Conservation (phyloP, 2,329 filamentous ascomycete species). For the Trichoderma gracile region DNA sequence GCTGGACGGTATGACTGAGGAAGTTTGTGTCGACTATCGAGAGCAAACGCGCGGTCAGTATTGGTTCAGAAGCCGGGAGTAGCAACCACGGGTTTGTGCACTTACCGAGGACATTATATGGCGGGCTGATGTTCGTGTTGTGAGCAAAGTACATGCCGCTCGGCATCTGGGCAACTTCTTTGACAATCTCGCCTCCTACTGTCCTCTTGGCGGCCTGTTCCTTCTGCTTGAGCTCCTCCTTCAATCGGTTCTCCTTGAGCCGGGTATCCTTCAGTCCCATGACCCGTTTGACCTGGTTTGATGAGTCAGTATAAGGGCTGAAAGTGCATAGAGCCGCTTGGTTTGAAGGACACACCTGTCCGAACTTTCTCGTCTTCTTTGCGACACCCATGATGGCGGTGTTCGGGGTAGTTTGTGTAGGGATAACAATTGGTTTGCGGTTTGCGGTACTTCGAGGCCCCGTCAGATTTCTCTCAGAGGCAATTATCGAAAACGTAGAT, state of each 20-base stretch:
- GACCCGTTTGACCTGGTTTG: constrained; percentile 69
- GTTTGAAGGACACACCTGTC: constrained; percentile 50
- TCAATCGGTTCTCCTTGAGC: constrained; percentile 76
- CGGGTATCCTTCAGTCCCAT: constrained; percentile 80
- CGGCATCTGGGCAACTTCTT: constrained; percentile 79
- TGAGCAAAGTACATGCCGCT: constrained; percentile 85
- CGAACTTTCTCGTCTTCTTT: constrained; percentile 93
- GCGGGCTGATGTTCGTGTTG: constrained; percentile 80
- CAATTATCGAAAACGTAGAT: neutral
- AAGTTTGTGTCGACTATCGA: constrained; percentile 73
- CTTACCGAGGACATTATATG: constrained; percentile 56
- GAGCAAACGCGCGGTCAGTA: neutral
- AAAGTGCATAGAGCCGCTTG: constrained; percentile 34
- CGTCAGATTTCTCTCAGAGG: neutral
- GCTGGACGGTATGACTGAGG: constrained; percentile 83
- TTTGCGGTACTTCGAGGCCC: no score
- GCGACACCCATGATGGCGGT: constrained; percentile 70
- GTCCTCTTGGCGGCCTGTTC: constrained; percentile 61
- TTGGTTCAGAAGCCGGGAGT: constrained; percentile 38
- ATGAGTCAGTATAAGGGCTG: neutral
- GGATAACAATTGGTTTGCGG: constrained; percentile 2
- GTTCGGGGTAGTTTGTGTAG: neutral
- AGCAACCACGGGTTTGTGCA: no score
- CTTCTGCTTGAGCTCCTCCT: constrained; percentile 59
- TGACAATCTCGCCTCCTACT: constrained; percentile 61